phyloP scores from a whole-genome alignment of 1,284 basidiomycete species.

The Xerocomus amazonicus region DNA sequence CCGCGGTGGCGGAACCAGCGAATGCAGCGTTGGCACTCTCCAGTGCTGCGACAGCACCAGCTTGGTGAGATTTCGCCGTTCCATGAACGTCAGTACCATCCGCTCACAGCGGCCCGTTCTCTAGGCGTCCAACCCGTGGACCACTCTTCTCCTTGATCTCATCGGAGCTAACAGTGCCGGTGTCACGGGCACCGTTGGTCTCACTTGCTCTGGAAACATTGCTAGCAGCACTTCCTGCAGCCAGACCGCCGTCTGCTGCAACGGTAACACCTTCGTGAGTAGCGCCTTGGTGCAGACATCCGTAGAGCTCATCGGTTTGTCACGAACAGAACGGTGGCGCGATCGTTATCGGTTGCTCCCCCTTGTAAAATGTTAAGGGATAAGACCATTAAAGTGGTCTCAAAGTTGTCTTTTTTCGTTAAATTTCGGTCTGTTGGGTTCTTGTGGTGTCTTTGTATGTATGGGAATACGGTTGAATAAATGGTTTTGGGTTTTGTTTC shows the following conservation, averaged over 20 bases:
- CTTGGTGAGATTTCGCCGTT: no score
- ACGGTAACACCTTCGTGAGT: slow-evolving; percentile 6
- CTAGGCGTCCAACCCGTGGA: neutral
- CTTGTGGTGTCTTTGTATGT: neutral
- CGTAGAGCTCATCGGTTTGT: neutral
- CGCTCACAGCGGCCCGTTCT: no score
- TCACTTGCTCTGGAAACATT: slow-evolving; percentile 3
- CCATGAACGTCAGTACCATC: no score
- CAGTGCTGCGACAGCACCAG: no score
- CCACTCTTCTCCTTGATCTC: neutral
- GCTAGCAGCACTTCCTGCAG: slow-evolving; percentile 1
- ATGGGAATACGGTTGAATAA: neutral
- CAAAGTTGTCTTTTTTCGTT: neutral
- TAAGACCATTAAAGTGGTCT: neutral
- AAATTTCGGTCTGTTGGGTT: neutral
- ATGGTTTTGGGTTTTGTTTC: neutral
- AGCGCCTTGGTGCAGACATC: rapidly evolving
- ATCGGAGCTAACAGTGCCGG: neutral
- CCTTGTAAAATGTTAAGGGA: neutral
- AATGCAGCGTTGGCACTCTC: slow-evolving; percentile 7
- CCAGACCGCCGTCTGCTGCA: slow-evolving; percentile 17
- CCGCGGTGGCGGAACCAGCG: neutral
- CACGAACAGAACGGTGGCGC: neutral
- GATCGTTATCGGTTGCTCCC: neutral
- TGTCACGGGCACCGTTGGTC: slow-evolving; percentile 1